Conservation (phyloP, 2,329 filamentous ascomycete species). For the Aspergillus persii region DNA sequence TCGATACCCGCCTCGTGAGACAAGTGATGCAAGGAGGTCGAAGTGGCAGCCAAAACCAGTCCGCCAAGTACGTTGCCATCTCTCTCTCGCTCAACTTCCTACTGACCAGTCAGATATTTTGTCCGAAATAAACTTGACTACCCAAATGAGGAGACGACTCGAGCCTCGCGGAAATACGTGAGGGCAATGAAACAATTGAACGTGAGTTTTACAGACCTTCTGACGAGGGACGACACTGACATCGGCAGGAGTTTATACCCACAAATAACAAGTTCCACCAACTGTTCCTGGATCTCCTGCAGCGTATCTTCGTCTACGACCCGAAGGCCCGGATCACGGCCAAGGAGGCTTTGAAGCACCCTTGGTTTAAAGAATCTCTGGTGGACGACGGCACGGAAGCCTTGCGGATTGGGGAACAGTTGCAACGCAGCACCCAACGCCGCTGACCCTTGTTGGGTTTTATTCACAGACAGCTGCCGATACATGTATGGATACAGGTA, state of each 20-base stretch:
- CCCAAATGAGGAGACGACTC: slow-evolving; percentile 61
- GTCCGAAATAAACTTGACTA: slow-evolving; percentile 59
- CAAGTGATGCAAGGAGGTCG: slow-evolving; percentile 51
- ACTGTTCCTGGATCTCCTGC: slow-evolving; percentile 61
- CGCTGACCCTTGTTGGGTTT: slow-evolving; percentile 10
- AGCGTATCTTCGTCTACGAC: slow-evolving; percentile 65
- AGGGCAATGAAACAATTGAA: slow-evolving; percentile 64
- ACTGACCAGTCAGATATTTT: slow-evolving; percentile 53
- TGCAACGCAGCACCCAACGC: slow-evolving; percentile 29
- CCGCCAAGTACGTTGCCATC: slow-evolving; percentile 51
- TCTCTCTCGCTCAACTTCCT: slow-evolving; percentile 9
- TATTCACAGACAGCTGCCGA: neutral
- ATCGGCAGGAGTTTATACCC: slow-evolving; percentile 60
- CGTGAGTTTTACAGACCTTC: slow-evolving; percentile 41
- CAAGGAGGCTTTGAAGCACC: slow-evolving; percentile 63
- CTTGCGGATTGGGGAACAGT: slow-evolving; percentile 53
- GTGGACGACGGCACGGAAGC: slow-evolving; percentile 67
- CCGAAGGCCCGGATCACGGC: slow-evolving; percentile 64
- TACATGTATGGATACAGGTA: slow-evolving; percentile 18
- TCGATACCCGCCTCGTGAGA: slow-evolving; percentile 55
- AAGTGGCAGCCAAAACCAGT: slow-evolving; percentile 51
- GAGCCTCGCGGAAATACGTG: slow-evolving; percentile 64
- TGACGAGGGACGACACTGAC: slow-evolving; percentile 10
- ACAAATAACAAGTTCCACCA: slow-evolving; percentile 59
- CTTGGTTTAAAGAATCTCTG: slow-evolving; percentile 64